A percentile compares a stretch with the other conserved stretches of the same genome.
These are phyloP conservation scores for Thelephora aurantiotincta DNA, from an alignment of 768 basidiomycete species.

Conservation along the genomic window DNA sequence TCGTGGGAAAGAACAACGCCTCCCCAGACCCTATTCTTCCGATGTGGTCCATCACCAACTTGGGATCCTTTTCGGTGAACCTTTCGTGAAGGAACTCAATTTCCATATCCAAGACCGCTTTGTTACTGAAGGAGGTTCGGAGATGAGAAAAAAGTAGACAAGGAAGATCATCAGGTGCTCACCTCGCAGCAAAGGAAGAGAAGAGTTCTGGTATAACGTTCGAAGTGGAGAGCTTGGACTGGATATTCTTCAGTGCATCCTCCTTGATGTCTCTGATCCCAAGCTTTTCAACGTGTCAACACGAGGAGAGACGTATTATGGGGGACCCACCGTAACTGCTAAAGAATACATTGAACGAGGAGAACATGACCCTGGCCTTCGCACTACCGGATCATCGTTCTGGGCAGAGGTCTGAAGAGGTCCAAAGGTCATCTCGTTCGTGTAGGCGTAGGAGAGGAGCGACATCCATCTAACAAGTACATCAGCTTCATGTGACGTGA, in stretches of 20 bases:
- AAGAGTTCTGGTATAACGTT: constrained; percentile 13
- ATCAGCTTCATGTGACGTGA: too few species aligned
- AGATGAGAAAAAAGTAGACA: too few species aligned
- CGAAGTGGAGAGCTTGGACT: constrained; percentile 4
- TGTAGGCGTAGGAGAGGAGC: constrained; percentile 11
- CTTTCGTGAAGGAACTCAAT: too few species aligned
- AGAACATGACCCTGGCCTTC: constrained; percentile 5
- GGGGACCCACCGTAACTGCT: constrained; percentile 8
- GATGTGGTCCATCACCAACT: too few species aligned
- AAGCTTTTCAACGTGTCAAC: too few species aligned
- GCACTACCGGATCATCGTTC: neutral
- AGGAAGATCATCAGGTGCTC: too few species aligned
- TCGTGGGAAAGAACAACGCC: too few species aligned
- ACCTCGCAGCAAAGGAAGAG: constrained; percentile 4
- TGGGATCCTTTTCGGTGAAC: too few species aligned
- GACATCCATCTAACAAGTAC: constrained; percentile 4
- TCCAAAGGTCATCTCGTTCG: constrained; percentile 6
- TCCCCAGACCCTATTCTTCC: too few species aligned
- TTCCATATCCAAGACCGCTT: too few species aligned
- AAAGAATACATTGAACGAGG: constrained; percentile 15
- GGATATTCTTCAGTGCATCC: constrained; percentile 6
- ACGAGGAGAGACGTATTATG: too few species aligned
- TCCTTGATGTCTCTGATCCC: constrained; percentile 4
- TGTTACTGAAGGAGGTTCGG: too few species aligned
- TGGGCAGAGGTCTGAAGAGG: constrained; percentile 5